phyloP scores from a whole-genome alignment of 1,284 basidiomycete species.

The Melampsora medusae region DNA sequence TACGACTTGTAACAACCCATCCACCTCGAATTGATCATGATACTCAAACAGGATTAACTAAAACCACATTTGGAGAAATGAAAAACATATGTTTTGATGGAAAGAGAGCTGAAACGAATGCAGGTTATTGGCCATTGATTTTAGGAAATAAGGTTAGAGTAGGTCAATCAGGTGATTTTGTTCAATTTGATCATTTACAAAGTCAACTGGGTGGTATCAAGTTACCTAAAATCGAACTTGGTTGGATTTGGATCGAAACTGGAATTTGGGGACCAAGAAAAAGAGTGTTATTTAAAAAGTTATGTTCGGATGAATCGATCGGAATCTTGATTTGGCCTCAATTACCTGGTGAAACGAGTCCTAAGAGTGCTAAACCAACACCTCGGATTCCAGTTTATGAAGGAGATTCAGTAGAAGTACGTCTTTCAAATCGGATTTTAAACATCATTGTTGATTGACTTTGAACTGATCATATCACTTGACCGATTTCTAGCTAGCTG shows the following conservation, averaged over 20 bases:
- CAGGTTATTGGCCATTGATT: neutral
- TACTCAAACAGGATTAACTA: neutral
- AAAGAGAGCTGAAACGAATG: neutral
- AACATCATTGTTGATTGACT: neutral
- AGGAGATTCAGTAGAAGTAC: slow-evolving; percentile 4
- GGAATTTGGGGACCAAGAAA: slow-evolving; percentile 15
- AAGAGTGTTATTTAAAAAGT: slow-evolving; percentile 21
- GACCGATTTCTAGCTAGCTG: slow-evolving; percentile 3
- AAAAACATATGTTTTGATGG: neutral
- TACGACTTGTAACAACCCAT: neutral
- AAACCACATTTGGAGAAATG: neutral
- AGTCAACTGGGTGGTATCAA: neutral
- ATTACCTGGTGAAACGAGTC: slow-evolving; percentile 3
- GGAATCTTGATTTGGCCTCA: slow-evolving; percentile 23
- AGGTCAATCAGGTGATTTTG: neutral
- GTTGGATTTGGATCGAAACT: slow-evolving; percentile 21
- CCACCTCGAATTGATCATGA: too few relatives aligned
- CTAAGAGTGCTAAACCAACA: neutral
- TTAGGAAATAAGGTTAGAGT: neutral
- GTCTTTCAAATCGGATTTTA: neutral
- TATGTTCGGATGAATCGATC: slow-evolving; percentile 3
- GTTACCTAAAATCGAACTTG: neutral
- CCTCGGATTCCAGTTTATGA: slow-evolving; percentile 22
- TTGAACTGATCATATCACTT: too few relatives aligned
- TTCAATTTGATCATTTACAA: slow-evolving; percentile 1